Evolutionary conservation across 768 basidiomycete genomes (phyloP), one percentile per base, ranked within the genome.

Genomic region (Strobilomyces echinocephalus): DNA sequence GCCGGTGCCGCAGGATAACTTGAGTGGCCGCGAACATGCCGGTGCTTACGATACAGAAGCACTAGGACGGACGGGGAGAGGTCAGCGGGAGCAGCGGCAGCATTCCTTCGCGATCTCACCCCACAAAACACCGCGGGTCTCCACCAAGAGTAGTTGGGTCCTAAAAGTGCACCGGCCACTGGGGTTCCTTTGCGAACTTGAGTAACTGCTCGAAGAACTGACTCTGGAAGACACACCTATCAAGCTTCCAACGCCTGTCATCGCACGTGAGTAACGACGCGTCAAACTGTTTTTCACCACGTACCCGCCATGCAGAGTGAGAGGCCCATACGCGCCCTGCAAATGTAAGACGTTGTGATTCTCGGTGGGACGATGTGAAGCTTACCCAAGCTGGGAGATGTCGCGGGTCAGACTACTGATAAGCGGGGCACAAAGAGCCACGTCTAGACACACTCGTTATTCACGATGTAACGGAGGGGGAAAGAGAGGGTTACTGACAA

Each of bases 61-160:
- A 55, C 63, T 66, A 26, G 9, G 18, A 40, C n/a, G 39, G 5
- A 41, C 33, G 6, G 34, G n/a, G 33, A 36, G 36, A 39, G 21
- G 31, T 60, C 52, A 61, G 47, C 21, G n/a, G 31, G 36, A 24
- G 41, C 6, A 34, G 39, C 15, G 41, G 8, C 21, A 42, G n/a
- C 3, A n/a, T 18, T 46, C 20, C 5, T 15, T 44, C 20, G 44
- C 33, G 41, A 15, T 45, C 61, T 54, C 56, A 74, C 68, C 50
- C 80, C 82, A 36, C 77, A 71, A 57, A 82, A 80, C 18, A 81
- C 53, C 8, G 76, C 75, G 5, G 82, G 79, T 43, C 72, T 70
- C 79, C 79, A 83, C 83, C 83, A 85, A 2, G 66, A 54, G 52
- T 77, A 82, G 8, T 70, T 60, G n/a, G 71, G 55, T 2, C 79